Conservation (phyloP, 2,329 filamentous ascomycete species). For the Aspergillus hortae region DNA sequence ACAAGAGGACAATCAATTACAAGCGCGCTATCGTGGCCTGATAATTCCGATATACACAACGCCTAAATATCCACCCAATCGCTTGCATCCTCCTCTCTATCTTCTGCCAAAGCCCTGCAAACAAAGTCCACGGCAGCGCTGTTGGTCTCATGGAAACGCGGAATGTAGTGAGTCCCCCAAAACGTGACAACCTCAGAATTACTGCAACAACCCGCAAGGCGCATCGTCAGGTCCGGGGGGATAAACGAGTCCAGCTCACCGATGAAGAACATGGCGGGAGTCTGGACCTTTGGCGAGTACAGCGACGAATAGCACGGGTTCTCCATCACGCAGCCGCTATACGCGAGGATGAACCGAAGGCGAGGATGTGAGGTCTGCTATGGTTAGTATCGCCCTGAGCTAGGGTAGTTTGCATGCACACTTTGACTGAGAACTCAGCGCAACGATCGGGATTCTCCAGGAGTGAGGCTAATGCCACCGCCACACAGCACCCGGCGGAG, state of each 20-base stretch:
- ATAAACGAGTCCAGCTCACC: not conserved
- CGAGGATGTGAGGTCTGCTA: constrained; percentile 3
- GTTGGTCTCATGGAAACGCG: not conserved
- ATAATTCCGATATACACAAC: no score
- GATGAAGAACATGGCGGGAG: not conserved
- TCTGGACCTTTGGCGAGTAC: not conserved
- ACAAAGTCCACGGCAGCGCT: no score
- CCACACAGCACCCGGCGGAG: constrained; percentile 3
- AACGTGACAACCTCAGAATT: not conserved
- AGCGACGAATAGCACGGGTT: not conserved
- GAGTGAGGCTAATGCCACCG: not conserved
- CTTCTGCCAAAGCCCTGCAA: no score
- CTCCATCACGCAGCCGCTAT: constrained; percentile 2
- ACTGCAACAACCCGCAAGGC: not conserved
- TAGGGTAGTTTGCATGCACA: not conserved
- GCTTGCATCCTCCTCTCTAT: no score
- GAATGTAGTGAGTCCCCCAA: not conserved
- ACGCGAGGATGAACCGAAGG: constrained; percentile 1
- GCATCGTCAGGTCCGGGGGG: not conserved
- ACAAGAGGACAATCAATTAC: no score
- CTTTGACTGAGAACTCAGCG: not conserved
- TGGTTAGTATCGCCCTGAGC: not conserved
- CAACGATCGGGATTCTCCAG: not conserved
- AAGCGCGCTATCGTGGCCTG: no score
- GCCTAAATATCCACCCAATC: no score